phyloP scores from a whole-genome alignment of 73 alveolate species.

The Paramecium sonneborni region DNA sequence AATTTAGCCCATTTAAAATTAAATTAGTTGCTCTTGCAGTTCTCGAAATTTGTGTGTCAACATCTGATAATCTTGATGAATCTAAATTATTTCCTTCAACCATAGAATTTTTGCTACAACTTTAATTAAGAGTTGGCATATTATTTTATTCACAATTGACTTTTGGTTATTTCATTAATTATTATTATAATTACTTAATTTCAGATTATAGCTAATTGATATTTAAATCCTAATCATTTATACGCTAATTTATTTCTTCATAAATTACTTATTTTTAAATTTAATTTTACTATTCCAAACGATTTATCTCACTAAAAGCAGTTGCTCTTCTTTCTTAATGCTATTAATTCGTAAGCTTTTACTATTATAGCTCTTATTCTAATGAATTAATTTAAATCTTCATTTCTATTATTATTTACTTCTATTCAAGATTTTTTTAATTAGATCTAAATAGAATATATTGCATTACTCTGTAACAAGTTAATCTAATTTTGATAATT shows the following conservation, averaged over 20 bases:
- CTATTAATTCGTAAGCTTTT: background rate
- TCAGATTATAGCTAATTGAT: background rate
- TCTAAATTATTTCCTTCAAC: background rate
- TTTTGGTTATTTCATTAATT: background rate
- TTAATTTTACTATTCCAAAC: background rate
- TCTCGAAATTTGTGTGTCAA: background rate
- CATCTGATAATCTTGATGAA: background rate
- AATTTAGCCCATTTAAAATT: background rate
- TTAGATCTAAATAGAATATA: background rate
- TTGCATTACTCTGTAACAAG: background rate
- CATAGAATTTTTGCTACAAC: background rate
- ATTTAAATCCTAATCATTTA: background rate
- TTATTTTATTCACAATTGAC: background rate
- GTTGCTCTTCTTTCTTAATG: conserved; percentile 29
- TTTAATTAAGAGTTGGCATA: background rate
- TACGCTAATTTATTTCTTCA: background rate
- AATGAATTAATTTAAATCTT: background rate
- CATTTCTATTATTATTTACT: background rate
- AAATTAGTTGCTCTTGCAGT: background rate
- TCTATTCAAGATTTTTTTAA: background rate
- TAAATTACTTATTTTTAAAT: conserved; percentile 6
- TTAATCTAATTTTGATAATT: background rate
- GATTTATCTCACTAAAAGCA: conserved; percentile 4
- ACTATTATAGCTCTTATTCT: background rate
- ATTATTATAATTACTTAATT: background rate